Base-by-base conservation (phyloP, 805 yeast genomes). In the Blastobotrys americana region DNA sequence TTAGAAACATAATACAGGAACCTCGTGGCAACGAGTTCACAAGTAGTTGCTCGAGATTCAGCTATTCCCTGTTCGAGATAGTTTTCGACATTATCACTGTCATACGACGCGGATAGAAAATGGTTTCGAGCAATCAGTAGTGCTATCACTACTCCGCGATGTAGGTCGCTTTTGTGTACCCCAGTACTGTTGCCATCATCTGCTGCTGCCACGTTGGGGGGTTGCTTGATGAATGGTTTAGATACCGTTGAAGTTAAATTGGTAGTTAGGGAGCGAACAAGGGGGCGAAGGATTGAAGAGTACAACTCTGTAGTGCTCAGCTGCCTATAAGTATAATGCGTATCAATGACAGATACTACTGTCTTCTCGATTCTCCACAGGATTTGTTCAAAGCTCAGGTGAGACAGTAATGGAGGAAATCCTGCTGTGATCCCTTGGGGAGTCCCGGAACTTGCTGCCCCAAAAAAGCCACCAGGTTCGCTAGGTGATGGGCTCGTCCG, bases 271-370 rank as follows among this genome's bases (percentile, higher is more conserved):
- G 39, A 46, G 45, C 19, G 41, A 41, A 57, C 57, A 15, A 58
- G 39, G 4, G 62, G 61, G 25, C 54, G 37, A 20, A 59, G 55
- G 31, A 57, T 16, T 22, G 43, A 46, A 18, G 47, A 21, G 9
- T 56, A 51, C 15, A 56, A 39, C 21, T 13, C 56, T 21, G 61
- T 46, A 9, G 55, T 53, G 3, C 51, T 40, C 31, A 59, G 48
- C 45, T 59, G 63, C 21, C 57, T 56, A 35, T 49, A 55, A 10
- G 64, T 39, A 43, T 59, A 59, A 13, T 61, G 60, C 19, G 58
- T 49, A 31, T 55, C 58, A 13, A 59, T 49, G 6, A 55, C 53
- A 9, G 45, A 38, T 18, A 50, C 51, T 19, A 59, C 54, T 39
- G 47, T 49, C 2, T 55, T 47, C 43, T 54, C 60, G 23, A 59